Evolutionary conservation across 192 early-diverging fungal genomes (phyloP), one percentile per base, ranked within the genome.

Genomic region (Borealophlyctis nickersoniae): DNA sequence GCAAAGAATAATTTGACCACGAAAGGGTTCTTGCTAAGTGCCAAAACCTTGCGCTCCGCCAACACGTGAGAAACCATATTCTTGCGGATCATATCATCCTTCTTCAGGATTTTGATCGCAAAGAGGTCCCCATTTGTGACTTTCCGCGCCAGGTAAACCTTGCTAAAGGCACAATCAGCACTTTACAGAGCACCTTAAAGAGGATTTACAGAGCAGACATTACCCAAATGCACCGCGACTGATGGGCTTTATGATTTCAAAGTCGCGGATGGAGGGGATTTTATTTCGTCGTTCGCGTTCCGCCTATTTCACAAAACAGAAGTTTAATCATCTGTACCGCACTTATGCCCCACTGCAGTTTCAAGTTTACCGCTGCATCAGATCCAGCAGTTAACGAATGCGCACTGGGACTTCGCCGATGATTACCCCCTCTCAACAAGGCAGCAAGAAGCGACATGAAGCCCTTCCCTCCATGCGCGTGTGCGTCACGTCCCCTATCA

Each of bases 1-100:
- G 94, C 92, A 56, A 92, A 96, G 75, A 86, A 95, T n/a, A 96
- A 79, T 71, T 89, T 88, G 19, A 96, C 94, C 14, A 96, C 90
- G 79, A 88, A 95, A 1, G 90, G 92, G 0, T 91, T 91, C 19
- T 79, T 69, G 11, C 88, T 80, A 56, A 94, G 66, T 34, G 88
- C 87, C 35, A 96, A 72, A 29, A 91, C 94, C 23, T 90, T 87
- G 58, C 90, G 79, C 76, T 96, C 94, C 3, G 92, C 91, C 30
- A 92, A 74, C 13, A 92, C 90, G 56, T 95, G 92, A 28, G 86
- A 89, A n/a, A 92, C 89, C 94, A 95, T 94, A 71, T 96, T 95
- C 76, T 95, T 96, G 64, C 88, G 84, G 64, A 93, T 91, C 88
- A 96, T 93, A 67, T 94, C 91, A 48, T 88, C 88, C 59, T 94